Conservation (phyloP, 2,329 filamentous ascomycete genomes). For the Colletotrichum caudatum region DNA sequence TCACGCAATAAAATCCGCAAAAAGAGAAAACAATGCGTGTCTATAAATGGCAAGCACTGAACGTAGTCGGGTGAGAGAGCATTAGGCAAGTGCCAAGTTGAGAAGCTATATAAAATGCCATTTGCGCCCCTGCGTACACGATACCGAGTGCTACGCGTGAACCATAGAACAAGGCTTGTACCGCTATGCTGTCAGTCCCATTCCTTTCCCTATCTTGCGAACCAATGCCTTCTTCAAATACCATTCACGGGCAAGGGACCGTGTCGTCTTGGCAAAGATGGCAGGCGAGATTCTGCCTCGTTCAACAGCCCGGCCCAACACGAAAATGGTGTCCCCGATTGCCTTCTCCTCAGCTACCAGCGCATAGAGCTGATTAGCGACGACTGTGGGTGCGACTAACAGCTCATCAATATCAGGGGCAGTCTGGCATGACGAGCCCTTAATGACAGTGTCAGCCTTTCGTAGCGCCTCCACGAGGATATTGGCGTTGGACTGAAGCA, state of each 20-base stretch:
- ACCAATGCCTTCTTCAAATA: slow-evolving; percentile 86
- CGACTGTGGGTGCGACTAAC: slow-evolving; percentile 91
- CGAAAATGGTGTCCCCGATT: slow-evolving; percentile 87
- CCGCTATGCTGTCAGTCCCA: slow-evolving; percentile 67
- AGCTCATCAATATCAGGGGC: slow-evolving; percentile 89
- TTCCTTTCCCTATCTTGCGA: slow-evolving; percentile 80
- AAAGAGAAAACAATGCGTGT: background rate
- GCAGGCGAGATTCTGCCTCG: slow-evolving; percentile 75
- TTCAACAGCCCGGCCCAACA: slow-evolving; percentile 80
- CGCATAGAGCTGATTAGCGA: slow-evolving; percentile 91
- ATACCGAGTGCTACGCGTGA: background rate
- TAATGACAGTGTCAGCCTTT: slow-evolving; percentile 83
- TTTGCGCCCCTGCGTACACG: background rate
- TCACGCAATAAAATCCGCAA: background rate
- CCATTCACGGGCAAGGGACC: slow-evolving; percentile 81
- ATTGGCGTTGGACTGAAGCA: slow-evolving; percentile 80
- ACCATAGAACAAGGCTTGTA: background rate
- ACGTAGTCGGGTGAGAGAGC: background rate
- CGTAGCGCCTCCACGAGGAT: slow-evolving; percentile 82
- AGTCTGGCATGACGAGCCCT: slow-evolving; percentile 74
- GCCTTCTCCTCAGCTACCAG: slow-evolving; percentile 90
- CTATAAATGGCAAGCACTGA: background rate
- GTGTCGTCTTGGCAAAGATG: slow-evolving; percentile 83
- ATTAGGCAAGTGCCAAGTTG: background rate
- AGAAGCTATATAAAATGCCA: background rate